phyloP scores from a whole-genome alignment of 1,284 basidiomycete genomes.

The Naganishia cerealis region DNA sequence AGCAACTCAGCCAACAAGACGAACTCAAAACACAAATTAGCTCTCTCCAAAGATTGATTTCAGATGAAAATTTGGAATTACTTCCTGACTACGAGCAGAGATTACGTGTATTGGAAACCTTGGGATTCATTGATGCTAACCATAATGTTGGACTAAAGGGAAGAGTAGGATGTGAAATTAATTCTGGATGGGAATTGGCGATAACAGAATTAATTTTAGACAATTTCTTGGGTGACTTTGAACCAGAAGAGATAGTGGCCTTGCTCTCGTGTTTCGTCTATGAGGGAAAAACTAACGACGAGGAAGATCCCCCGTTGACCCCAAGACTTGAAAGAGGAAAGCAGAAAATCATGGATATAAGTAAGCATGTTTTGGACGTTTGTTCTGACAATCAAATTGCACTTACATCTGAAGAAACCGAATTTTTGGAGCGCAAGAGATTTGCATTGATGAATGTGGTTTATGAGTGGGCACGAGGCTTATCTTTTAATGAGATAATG shows the following conservation, averaged over 20 bases:
- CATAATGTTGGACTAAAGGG: slow-evolving; percentile 94
- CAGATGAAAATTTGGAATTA: slow-evolving; percentile 94
- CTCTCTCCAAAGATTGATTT: slow-evolving; percentile 79
- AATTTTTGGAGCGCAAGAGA: slow-evolving; percentile 72
- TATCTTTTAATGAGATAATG: slow-evolving; percentile 95
- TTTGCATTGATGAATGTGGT: slow-evolving; percentile 91
- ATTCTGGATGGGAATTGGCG: slow-evolving; percentile 91
- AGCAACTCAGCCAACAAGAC: slow-evolving; percentile 64
- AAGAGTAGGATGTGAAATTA: slow-evolving; percentile 98
- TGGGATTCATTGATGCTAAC: slow-evolving; percentile 90
- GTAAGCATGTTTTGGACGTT: slow-evolving; percentile 49
- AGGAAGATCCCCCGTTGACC: no score
- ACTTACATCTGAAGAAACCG: slow-evolving; percentile 75
- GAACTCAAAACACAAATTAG: no score
- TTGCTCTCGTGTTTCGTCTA: slow-evolving; percentile 94
- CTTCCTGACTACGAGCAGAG: slow-evolving; percentile 96
- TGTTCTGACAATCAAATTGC: slow-evolving; percentile 60
- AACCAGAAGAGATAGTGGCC: slow-evolving; percentile 95
- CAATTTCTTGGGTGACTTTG: slow-evolving; percentile 84
- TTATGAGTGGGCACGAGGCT: slow-evolving; percentile 97
- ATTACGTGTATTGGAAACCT: slow-evolving; percentile 82
- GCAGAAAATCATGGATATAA: slow-evolving; percentile 74
- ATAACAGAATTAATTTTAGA: slow-evolving; percentile 96
- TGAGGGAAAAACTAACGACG: slow-evolving; percentile 98
- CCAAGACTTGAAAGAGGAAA: slow-evolving; percentile 75